These are phyloP conservation scores for Hanseniaspora meyeri DNA, from an alignment of 805 yeast species.

Conservation along the genomic window DNA sequence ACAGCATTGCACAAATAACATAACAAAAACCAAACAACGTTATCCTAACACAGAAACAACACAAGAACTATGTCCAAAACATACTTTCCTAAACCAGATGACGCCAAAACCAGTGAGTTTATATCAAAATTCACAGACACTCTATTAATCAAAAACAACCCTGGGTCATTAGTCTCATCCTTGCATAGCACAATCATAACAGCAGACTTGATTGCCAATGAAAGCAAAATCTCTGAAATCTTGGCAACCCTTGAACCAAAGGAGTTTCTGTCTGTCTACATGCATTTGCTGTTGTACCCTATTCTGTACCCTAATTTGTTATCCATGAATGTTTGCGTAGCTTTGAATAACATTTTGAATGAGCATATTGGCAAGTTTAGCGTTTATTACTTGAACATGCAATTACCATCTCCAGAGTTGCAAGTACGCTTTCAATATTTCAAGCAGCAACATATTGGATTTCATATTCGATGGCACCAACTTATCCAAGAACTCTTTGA, in stretches of 20 bases:
- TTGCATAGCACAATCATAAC: not conserved
- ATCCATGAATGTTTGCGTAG: not conserved
- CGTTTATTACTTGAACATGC: not conserved
- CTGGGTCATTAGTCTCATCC: not conserved
- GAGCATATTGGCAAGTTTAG: not conserved
- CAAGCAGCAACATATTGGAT: not conserved
- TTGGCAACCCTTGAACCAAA: not conserved
- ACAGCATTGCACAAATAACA: not conserved
- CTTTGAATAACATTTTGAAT: not conserved
- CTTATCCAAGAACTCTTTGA: not conserved
- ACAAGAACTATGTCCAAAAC: not conserved
- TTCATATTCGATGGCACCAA: not conserved
- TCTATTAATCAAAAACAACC: not conserved
- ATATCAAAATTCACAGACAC: not conserved
- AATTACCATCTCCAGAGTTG: not conserved
- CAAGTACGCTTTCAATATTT: not conserved
- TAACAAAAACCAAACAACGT: not conserved
- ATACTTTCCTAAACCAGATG: not conserved
- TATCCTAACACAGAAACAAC: not conserved
- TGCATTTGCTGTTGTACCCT: not conserved
- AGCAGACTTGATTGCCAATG: not conserved
- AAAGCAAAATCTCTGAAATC: not conserved
- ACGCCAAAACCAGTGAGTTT: not conserved
- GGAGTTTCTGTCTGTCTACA: not conserved
- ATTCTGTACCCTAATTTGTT: not conserved